These are phyloP conservation scores for Obba rivulosa DNA, from an alignment of 768 basidiomycete species.

Conservation along the genomic window DNA sequence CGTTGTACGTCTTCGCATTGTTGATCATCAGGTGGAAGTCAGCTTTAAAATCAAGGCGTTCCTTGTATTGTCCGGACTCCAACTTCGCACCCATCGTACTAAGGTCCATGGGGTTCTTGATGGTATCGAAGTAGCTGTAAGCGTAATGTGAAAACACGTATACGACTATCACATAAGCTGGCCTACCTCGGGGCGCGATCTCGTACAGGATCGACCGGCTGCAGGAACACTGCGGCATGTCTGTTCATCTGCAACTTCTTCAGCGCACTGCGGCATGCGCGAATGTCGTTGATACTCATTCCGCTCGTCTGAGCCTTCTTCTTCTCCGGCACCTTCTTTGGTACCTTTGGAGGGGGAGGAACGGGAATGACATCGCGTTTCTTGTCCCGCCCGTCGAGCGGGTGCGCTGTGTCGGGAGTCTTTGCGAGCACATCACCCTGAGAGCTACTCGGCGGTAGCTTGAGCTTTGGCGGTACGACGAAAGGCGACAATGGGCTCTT, in stretches of 20 bases:
- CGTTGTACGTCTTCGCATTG: constrained; percentile 87
- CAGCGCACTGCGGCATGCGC: constrained; percentile 68
- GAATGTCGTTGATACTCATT: constrained; percentile 71
- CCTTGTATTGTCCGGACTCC: constrained; percentile 79
- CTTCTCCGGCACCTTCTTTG: constrained; percentile 27
- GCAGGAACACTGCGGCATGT: constrained; percentile 66
- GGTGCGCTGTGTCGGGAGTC: constrained; percentile 21
- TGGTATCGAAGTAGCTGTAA: constrained; percentile 79
- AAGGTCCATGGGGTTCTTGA: constrained; percentile 94
- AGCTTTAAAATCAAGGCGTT: constrained; percentile 74
- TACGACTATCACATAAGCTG: constrained; percentile 6
- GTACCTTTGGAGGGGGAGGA: constrained; percentile 15
- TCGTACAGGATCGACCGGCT: constrained; percentile 94
- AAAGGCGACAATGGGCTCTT: constrained; percentile 25
- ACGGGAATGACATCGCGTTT: constrained; percentile 7
- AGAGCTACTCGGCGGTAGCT: constrained; percentile 36
- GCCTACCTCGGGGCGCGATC: constrained; percentile 85
- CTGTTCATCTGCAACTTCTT: constrained; percentile 78
- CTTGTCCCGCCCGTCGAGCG: neutral
- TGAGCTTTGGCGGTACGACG: constrained; percentile 51
- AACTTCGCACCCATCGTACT: constrained; percentile 85
- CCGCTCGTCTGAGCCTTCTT: constrained; percentile 57
- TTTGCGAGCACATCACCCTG: constrained; percentile 22
- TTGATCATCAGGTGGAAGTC: constrained; percentile 86
- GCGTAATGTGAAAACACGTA: neutral